Evolutionary conservation across 2,329 filamentous ascomycete genomes (phyloP).

Genomic region (Ascocoryne sarcoides): DNA sequence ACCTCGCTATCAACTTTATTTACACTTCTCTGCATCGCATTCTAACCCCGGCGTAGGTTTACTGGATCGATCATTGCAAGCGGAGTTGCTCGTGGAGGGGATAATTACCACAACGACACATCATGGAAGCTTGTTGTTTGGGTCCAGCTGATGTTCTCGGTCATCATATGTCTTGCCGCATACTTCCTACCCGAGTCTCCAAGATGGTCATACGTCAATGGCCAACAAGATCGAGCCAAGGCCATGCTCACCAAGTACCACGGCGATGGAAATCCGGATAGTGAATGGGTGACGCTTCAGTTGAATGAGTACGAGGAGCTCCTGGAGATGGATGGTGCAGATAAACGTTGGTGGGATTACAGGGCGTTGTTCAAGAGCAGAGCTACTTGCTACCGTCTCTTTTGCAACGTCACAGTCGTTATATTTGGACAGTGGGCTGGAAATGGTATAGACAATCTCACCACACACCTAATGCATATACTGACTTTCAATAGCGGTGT

Average conservation of each 20-base stretch:
- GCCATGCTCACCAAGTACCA: conserved; percentile 46
- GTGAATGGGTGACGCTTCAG: conserved; percentile 43
- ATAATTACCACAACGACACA: conserved; percentile 30
- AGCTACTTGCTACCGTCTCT: conserved; percentile 39
- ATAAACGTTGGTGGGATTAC: conserved; percentile 49
- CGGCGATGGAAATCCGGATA: conserved; percentile 41
- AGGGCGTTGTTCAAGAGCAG: conserved; percentile 42
- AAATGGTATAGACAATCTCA: conserved; percentile 19
- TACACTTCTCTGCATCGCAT: conserved; percentile 11
- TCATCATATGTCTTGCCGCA: conserved; percentile 38
- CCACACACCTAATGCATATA: conserved; percentile 3
- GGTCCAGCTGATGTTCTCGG: conserved; percentile 36
- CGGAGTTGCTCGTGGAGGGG: conserved; percentile 44
- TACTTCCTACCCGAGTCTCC: conserved; percentile 54
- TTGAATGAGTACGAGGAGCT: conserved; percentile 40
- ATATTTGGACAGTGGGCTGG: conserved; percentile 45
- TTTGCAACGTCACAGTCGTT: conserved; percentile 42
- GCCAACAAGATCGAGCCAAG: conserved; percentile 42
- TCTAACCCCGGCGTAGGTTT: conserved; percentile 33
- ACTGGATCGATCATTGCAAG: conserved; percentile 45
- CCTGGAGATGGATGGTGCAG: conserved; percentile 38
- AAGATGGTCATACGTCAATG: conserved; percentile 50
- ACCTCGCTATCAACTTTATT: conserved; percentile 19
- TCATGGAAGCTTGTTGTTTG: conserved; percentile 47
- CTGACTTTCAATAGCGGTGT: conserved; percentile 17